Evolutionary conservation across 2,329 filamentous ascomycete genomes (phyloP).

Genomic region (Calonectria henricotiae): DNA sequence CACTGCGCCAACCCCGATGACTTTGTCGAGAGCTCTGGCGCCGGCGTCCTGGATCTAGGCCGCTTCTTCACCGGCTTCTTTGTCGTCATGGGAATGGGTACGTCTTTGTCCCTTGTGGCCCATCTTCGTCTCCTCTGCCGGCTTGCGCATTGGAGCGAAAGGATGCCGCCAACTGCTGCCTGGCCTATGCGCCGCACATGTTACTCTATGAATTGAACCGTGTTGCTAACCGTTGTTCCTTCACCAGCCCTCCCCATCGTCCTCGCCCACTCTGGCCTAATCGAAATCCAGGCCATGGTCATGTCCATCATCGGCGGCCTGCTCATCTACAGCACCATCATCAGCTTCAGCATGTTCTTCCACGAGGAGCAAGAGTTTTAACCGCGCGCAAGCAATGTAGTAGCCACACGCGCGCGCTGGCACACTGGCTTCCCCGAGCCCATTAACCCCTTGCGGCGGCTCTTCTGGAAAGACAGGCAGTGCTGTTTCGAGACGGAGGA

Average conservation of each 20-base stretch:
- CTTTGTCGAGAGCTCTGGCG: conserved; percentile 89
- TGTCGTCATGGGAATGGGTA: conserved; percentile 97
- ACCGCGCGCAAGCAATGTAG: conserved; percentile 40
- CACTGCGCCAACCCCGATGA: conserved; percentile 94
- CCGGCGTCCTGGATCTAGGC: conserved; percentile 91
- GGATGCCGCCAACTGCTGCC: not conserved
- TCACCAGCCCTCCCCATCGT: conserved; percentile 85
- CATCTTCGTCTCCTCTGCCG: not conserved
- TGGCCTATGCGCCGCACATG: not conserved
- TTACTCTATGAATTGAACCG: no score
- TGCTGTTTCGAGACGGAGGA: conserved; percentile 9
- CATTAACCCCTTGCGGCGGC: not conserved
- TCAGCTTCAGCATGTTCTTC: conserved; percentile 99
- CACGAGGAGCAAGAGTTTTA: conserved; percentile 97
- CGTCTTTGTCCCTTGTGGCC: conserved; percentile 58
- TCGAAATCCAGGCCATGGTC: conserved; percentile 87
- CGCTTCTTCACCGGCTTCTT: conserved; percentile 96
- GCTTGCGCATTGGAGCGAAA: conserved; percentile 12
- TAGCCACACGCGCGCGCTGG: not conserved
- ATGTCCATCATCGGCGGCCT: conserved; percentile 96
- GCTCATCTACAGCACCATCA: conserved; percentile 97
- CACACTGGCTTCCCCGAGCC: not conserved
- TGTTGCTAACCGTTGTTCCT: conserved; percentile 38
- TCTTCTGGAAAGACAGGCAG: not conserved
- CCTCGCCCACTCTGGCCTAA: conserved; percentile 89